Base-by-base conservation (phyloP, 805 yeast species). In the Lipomyces japonicus region DNA sequence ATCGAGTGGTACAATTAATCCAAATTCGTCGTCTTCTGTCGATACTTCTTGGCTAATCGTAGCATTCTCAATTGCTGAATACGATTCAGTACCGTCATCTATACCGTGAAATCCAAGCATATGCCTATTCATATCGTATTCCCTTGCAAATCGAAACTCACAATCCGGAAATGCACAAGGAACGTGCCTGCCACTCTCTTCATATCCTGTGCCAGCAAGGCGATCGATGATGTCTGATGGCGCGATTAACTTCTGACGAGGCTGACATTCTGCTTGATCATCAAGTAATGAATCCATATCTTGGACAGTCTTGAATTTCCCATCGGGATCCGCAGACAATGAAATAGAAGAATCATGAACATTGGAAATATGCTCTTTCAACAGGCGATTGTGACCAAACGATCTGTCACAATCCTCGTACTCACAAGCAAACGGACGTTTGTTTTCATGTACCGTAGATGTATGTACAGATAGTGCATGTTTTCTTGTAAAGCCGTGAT, bases 391-490 rank as follows among this genome's bases (percentile, higher is more conserved):
- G 28, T 58, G 59, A 4, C 62, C 63, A 42, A 59, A 61, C 42
- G 56, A 48, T 24, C 34, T 36, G 26, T 38, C 57, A 36, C 64
- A 61, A 18, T 40, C 53, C 12, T 32, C 48, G 5, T 23, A 31
- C 4, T 42, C 38, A 31, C 64, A 61, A 24, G n/a, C 46, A 46
- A 60, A 60, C 39, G 63, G 62, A 26, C 49, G 35, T 26, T n/a
- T 23, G 9, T 53, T 53, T 28, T 46, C 56, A 48, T 61, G 64
- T 28, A 54, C 61, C 14, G 64, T 53, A 23, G 44, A 31, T 3
- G 39, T n/a, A 31, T 87, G 96, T 0, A 66, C 65, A 0, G 78
- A 60, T 24, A 85, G 68, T 39, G 77, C 83, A 10, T 72, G 72
- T 51, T 83, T 82, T 55, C 78, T 80, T 3, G 74, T 73, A 60